Base-by-base conservation (phyloP, 345 rosid species). In the Syzygium grande region DNA sequence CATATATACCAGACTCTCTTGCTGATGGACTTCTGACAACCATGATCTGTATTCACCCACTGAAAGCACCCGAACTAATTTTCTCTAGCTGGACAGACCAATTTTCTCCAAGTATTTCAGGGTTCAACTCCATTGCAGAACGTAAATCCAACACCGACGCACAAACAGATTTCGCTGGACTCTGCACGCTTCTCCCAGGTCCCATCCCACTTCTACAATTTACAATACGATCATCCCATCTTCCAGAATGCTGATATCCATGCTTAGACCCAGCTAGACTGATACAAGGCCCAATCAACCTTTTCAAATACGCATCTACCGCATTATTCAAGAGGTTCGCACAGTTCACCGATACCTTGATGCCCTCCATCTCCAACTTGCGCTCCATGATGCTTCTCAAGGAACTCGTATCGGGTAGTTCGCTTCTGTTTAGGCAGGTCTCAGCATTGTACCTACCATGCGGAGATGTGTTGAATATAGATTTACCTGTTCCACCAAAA, bases 401-500 rank as follows among this genome's bases (percentile, higher is more conserved):
- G 59, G 96, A 93, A 90, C 90, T 93, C 3, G 99, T 96, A 91
- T 96, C 96, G 10, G 99, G 99, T 54, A 98, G 91, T 90, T 91
- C 95, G 49, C 94, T 92, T 13, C 86, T 92, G 87, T 89, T 92
- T 83, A 91, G 94, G 92, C 98, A 98, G 58, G 90, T 94, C 88
- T 88, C 93, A 0, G 55, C 88, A 87, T 85, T 89, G 54, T 87
- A 58, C 52, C 30, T 89, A 52, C 86, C 88, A 46, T 85, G 85
- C 19, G 78, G 41, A 73, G 94, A 92, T n/a, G 52, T 53, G 77
- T 85, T 92, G 9, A 90, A 86, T 13, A 93, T 52, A 78, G 93
- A 63, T 90, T 93, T 95, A 52, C 94, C 90, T 65, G 89, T 87
- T 80, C 92, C 89, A 49, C 95, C 91, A 15, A 87, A 92, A 89